Percentiles rank a stretch among this genome's conserved stretches.
phyloP scores from a whole-genome alignment of 257 asterid species.

The Catharanthus roseus region DNA sequence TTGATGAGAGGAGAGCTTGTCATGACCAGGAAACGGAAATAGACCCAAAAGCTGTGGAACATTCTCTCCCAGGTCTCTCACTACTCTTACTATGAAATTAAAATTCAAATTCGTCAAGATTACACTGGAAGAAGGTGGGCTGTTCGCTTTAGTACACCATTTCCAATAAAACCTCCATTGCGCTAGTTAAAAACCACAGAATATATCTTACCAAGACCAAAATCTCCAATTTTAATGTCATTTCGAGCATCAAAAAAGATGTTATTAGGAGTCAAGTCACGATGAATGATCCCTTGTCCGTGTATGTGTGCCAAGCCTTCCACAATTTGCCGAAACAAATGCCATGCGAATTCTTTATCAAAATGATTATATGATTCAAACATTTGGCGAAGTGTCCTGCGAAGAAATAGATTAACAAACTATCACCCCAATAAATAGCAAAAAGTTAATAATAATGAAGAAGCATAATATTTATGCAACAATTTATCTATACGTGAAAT shows the following conservation, averaged over 20 bases:
- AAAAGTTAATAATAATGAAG: neutral
- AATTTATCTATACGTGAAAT: neutral
- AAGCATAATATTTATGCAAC: neutral
- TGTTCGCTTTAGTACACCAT: neutral
- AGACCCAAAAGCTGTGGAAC: too few species aligned
- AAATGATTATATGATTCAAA: slow-evolving; percentile 79
- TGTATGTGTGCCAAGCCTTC: slow-evolving; percentile 96
- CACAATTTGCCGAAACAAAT: slow-evolving; percentile 88
- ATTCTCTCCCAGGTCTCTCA: neutral
- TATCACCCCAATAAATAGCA: neutral
- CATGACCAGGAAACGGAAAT: too few species aligned
- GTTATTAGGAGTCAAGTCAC: slow-evolving; percentile 94
- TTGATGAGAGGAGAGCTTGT: too few species aligned
- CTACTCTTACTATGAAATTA: neutral
- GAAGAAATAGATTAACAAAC: slow-evolving; percentile 25
- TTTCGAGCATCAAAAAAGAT: slow-evolving; percentile 94
- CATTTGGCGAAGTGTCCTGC: slow-evolving; percentile 87
- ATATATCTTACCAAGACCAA: slow-evolving; percentile 87
- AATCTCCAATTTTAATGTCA: slow-evolving; percentile 96
- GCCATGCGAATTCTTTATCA: slow-evolving; percentile 94
- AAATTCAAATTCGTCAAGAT: neutral
- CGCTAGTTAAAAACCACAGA: slow-evolving; percentile 1
- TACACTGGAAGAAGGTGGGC: neutral
- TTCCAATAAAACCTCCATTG: neutral
- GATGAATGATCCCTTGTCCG: slow-evolving; percentile 96